Base-by-base conservation (phyloP, 1,139 yeast species). In the Diutina neorugosa region DNA sequence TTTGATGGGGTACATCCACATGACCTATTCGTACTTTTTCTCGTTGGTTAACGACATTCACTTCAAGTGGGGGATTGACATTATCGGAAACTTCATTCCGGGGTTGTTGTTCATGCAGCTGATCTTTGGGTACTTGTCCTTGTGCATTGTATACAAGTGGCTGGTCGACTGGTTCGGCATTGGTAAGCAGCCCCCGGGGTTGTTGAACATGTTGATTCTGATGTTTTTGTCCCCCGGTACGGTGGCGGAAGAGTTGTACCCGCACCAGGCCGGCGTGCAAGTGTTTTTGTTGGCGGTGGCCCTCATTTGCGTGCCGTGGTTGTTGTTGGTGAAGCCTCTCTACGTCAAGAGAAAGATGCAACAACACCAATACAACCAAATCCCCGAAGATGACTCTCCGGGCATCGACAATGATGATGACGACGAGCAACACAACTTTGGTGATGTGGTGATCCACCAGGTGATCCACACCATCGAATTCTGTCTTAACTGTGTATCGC, bases 381-480 rank as follows among this genome's bases (percentile, higher is more conserved):
- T 72, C 55, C 43, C 40, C 40, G 31, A 20, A 6, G 42, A 16
- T 7, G 70, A 69, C 53, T 9, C 37, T 31, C 70, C 66, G 41
- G 63, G 63, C 27, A 63, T 67, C 23, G 76, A 68, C 81, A 74
- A 18, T 52, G 83, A 76, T 53, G 76, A 68, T 52, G 82, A 76
- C 7, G 40, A 46, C 11, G 86, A 79, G 16, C n/a, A 31, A 31
- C 78, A 77, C 65, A 81, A 84, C 57, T 83, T 93, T 66, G 96
- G 98, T 54, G 99, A 94, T 63, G 79, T 94, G 44, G 86, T 94
- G 78, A 93, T 94, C 59, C 98, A 94, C 68, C 99, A 94, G 70
- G 97, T 93, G 43, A 94, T 94, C 62, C 98, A 93, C 67, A 94
- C 99, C 1, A 94, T 94, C 69, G 99, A 94, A 72, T 94, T 94